Evolutionary conservation across 2,329 filamentous ascomycete species (phyloP).

Genomic region (Colletotrichum sp.): DNA sequence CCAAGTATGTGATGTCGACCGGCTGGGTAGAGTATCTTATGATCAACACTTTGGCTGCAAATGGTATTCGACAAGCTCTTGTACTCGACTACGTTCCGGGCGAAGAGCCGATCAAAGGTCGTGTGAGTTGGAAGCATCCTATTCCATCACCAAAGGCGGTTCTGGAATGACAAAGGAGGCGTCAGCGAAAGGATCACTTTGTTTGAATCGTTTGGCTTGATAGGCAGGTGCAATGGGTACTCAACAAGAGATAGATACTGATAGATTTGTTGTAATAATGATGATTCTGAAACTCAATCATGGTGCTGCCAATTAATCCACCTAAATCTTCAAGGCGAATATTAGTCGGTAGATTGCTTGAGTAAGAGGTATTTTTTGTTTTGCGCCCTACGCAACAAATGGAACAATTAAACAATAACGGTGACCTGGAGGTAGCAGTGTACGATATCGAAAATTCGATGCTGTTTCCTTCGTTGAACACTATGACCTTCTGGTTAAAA

Average conservation of each 20-base stretch:
- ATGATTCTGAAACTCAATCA: neutral
- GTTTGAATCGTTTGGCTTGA: neutral
- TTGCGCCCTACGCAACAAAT: rapidly evolving
- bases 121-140: neutral
- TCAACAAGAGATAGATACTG: neutral
- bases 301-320: neutral
- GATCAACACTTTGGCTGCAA: neutral
- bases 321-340: neutral
- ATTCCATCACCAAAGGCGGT: neutral
- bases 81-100: neutral
- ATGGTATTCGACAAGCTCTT: neutral
- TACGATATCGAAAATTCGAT: rapidly evolving
- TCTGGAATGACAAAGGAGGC: neutral
- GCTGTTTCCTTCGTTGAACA: neutral
- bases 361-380: rapidly evolving
- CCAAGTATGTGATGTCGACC: neutral
- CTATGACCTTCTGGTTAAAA: neutral
- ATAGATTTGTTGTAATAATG: neutral
- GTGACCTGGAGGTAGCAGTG: neutral
- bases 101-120: neutral
- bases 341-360: neutral
- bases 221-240: neutral
- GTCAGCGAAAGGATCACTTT: neutral
- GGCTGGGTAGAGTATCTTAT: neutral
- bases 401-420: neutral